Evolutionary conservation across 23 red algal species (phyloP).

Genomic region (Gracilaria gracilis): DNA sequence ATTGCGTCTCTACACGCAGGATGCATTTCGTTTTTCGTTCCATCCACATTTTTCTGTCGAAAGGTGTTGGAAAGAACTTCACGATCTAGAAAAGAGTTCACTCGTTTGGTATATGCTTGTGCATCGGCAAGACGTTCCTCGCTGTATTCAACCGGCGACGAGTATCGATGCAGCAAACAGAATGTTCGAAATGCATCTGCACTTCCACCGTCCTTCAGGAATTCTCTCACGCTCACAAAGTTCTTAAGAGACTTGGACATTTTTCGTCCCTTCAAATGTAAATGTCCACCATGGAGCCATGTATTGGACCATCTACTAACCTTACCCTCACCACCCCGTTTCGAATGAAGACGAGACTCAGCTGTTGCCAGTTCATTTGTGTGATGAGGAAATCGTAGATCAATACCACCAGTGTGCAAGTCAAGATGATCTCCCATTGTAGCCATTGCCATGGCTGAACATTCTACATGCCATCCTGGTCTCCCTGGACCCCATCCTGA

Average conservation of each 20-base stretch:
- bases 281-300: conserved; percentile 82
- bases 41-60: not conserved
- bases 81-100: conserved; percentile 35
- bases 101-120: not conserved
- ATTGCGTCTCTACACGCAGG: conserved; percentile 31
- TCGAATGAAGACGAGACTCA: conserved; percentile 24
- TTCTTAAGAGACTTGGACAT: conserved; percentile 98
- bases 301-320: conserved; percentile 66
- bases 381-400: conserved; percentile 96
- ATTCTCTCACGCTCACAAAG: conserved; percentile 83
- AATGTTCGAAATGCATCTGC: conserved; percentile 78
- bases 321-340: not conserved
- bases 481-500: conserved; percentile 83
- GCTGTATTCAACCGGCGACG: conserved; percentile 74
- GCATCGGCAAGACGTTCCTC: conserved; percentile 70
- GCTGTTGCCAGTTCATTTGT: conserved; percentile 91
- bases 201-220: conserved; percentile 54
- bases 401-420: conserved; percentile 91
- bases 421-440: conserved; percentile 66
- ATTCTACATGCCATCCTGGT: conserved; percentile 98
- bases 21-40: conserved; percentile 21
- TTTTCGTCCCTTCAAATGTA: conserved; percentile 90
- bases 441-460: conserved; percentile 87
- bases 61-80: conserved; percentile 20
- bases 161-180: conserved; percentile 83